Evolutionary conservation across 2,329 filamentous ascomycete genomes (phyloP), one percentile per base, ranked within the genome.

Genomic region (Trichophyton equinum): DNA sequence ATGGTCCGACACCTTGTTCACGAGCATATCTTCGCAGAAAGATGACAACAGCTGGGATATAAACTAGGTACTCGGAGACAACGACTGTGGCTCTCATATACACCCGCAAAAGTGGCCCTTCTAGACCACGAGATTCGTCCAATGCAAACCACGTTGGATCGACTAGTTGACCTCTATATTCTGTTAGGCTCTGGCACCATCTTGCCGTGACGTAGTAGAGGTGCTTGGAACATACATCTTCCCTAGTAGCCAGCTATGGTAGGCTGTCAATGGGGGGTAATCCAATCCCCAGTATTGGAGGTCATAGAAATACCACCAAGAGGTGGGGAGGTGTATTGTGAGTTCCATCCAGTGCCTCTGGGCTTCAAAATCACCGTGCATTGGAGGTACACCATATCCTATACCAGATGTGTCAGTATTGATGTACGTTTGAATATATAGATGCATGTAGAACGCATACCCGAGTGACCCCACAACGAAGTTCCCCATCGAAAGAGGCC

Each of bases 281-380:
- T 99, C 94, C 66, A 99, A 81, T 0, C 95, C 95, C 94, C 94
- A 99, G 86, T 92, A 99, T 69, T 92, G 81, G 51, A 97, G 79
- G 72, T 99, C 91, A 73, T 99, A 90, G 71, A 95, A 96, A 74
- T 99, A 99, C 94, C 95, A 99, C 73, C 94, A 88, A 9, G 90
- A 94, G 42, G 95, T 81, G 13, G 94, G 94, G 1, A 99, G 79
- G 62, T 96, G 84, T 7, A 84, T 88, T 1, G 94, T 96, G 65
- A 99, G 80, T 71, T 99, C 94, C 91, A 99, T 96, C 94, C 94
- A 99, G 74, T 99, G 94, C 68, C 94, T 80, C 74, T 99, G 94
- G 2, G 95, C 94, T 77, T 99, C 94, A 75, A 96, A 99, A 74
- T 99, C 94, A 66, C 94, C 94, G 70, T 91, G 88, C 85, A 96